phyloP scores from a whole-genome alignment of 2,329 filamentous ascomycete species.

The Akanthomyces dipterigenus region DNA sequence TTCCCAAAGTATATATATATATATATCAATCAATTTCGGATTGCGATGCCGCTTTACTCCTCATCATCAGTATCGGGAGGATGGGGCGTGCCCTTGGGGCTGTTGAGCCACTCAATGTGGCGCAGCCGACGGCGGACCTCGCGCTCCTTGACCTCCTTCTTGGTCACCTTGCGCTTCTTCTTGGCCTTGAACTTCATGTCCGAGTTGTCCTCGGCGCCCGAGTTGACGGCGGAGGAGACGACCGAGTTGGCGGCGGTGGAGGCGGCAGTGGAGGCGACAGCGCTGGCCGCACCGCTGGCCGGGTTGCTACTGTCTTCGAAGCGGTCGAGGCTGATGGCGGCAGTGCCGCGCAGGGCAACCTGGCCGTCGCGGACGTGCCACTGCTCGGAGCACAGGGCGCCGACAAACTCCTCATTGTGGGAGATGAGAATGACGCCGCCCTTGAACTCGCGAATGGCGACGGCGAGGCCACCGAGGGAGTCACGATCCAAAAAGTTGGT shows the following conservation, averaged over 20 bases:
- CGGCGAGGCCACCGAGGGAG: slow-evolving; percentile 91
- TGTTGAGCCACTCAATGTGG: slow-evolving; percentile 80
- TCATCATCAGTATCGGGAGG: slow-evolving; percentile 75
- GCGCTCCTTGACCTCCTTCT: slow-evolving; percentile 90
- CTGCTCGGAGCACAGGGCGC: slow-evolving; percentile 90
- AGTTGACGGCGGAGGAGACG: slow-evolving; percentile 62
- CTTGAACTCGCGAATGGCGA: slow-evolving; percentile 96
- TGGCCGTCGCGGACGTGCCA: slow-evolving; percentile 89
- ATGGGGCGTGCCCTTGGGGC: slow-evolving; percentile 75
- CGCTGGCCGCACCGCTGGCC: slow-evolving; percentile 53
- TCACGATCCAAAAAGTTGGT: slow-evolving; percentile 99
- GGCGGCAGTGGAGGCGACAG: slow-evolving; percentile 51
- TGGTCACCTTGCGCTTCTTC: slow-evolving; percentile 99
- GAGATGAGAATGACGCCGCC: slow-evolving; percentile 99
- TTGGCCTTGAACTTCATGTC: slow-evolving; percentile 80
- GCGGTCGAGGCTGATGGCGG: slow-evolving; percentile 67
- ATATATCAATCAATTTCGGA: no score
- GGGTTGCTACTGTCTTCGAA: slow-evolving; percentile 69
- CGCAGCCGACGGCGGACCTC: slow-evolving; percentile 81
- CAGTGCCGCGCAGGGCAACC: slow-evolving; percentile 74
- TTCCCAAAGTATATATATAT: no score
- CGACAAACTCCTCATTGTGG: slow-evolving; percentile 98
- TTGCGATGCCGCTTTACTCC: slow-evolving; percentile 28
- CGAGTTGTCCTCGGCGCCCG: slow-evolving; percentile 72
- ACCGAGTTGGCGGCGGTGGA: slow-evolving; percentile 39